These are phyloP conservation scores for Oenanthe sinensis DNA, from an alignment of 129 eudicot genomes.

Conservation along the genomic window DNA sequence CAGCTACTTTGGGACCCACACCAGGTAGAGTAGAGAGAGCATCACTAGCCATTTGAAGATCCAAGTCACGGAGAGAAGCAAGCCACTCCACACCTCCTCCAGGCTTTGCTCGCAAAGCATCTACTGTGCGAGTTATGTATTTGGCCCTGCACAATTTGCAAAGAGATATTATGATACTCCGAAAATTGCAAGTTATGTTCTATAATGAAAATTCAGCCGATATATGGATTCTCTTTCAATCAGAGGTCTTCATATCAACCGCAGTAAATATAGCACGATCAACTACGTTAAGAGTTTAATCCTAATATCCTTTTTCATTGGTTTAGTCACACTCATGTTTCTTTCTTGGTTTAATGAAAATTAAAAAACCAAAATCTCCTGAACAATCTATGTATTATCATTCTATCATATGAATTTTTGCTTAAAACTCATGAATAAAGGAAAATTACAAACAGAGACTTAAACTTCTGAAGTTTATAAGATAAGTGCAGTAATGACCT, in stretches of 20 bases:
- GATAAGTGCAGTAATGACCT: neutral
- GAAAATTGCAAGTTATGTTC: slow-evolving; percentile 4
- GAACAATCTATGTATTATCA: neutral
- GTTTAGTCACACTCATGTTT: neutral
- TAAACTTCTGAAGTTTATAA: neutral
- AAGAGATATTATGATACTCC: slow-evolving; percentile 6
- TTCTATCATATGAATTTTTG: neutral
- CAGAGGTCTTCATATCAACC: neutral
- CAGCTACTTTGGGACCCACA: slow-evolving; percentile 98
- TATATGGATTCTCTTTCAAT: neutral
- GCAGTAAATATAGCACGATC: neutral
- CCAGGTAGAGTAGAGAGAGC: slow-evolving; percentile 81
- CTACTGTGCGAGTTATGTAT: slow-evolving; percentile 75
- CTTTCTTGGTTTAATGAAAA: neutral
- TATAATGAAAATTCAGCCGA: neutral
- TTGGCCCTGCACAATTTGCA: slow-evolving; percentile 58
- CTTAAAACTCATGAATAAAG: neutral
- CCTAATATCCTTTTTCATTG: neutral
- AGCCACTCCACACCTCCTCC: slow-evolving; percentile 92
- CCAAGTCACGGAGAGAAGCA: slow-evolving; percentile 56
- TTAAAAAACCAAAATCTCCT: neutral
- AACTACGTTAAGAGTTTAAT: neutral
- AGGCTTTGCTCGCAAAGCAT: slow-evolving; percentile 65
- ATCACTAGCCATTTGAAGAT: slow-evolving; percentile 55
- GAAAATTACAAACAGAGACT: neutral